Evolutionary conservation across 768 basidiomycete genomes (phyloP).

Genomic region (Auricularia sp.): DNA sequence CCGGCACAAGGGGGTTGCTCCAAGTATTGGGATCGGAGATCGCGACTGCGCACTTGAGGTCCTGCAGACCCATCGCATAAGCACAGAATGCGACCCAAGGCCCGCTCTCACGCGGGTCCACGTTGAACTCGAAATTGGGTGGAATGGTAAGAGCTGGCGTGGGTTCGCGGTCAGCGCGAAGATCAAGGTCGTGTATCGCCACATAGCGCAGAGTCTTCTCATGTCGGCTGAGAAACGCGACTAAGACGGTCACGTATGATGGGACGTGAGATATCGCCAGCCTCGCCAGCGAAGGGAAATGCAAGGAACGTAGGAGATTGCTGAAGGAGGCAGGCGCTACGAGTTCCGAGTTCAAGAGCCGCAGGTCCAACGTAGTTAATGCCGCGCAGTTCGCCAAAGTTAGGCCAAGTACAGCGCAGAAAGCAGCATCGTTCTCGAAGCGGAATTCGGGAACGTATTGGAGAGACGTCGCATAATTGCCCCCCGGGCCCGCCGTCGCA

Average conservation of each 20-base stretch:
- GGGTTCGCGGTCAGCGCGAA: not conserved
- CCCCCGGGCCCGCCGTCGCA: not conserved
- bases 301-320: not conserved
- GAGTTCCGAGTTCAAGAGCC: not conserved
- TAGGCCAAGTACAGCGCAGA: not conserved
- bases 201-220: not conserved
- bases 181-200: not conserved
- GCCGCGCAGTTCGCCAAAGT: not conserved
- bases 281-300: not conserved
- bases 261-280: not conserved
- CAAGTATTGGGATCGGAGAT: not conserved
- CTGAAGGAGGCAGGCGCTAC: not conserved
- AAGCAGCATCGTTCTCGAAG: not conserved
- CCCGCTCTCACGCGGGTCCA: not conserved
- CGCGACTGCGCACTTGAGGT: not conserved
- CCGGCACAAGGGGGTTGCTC: not conserved
- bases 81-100: not conserved
- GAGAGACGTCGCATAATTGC: not conserved
- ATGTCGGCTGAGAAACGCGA: not conserved
- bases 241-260: not conserved
- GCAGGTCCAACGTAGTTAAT: not conserved
- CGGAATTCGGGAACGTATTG: not conserved
- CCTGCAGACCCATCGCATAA: not conserved
- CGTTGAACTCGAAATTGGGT: not conserved
- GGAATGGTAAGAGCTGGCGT: not conserved